Base-by-base conservation (phyloP, 169 alveolate species). In the Eimeria maxima region DNA sequence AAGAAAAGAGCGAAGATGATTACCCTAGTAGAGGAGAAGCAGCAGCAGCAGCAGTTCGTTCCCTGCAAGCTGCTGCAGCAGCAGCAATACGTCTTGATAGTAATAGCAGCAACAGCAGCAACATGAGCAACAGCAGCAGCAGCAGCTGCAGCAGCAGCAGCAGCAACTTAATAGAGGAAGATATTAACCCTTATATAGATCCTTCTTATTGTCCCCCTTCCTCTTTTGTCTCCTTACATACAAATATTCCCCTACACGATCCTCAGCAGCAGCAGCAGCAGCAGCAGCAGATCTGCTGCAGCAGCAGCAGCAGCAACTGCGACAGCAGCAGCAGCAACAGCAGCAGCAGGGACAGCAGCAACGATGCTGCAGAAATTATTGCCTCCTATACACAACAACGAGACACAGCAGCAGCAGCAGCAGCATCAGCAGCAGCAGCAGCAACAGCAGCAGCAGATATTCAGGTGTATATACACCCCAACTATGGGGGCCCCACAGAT, bases 61-160 rank as follows among this genome's bases (percentile, higher is more conserved):
- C 10, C 8, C 38, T 5, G 5, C 74, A 16, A 5, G 8, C 74
- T 4, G 29, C 74, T 65, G 38, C 6, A 16, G 6, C 18, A 16
- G 74, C 74, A 10, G 38, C 74, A n/a, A 65, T 5, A n/a, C 74
- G 33, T 10, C 24, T 65, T n/a, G 74, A 65, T n/a, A 22, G 27
- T n/a, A 65, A n/a, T n/a, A 65, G 74, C 74, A 22, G 74, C 74
- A n/a, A n/a, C n/a, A n/a, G n/a, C n/a, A n/a, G n/a, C n/a, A n/a
- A n/a, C n/a, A n/a, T n/a, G n/a, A 65, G 74, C 74, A 65, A n/a
- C 74, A 65, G 74, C 74, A 22, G 74, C 74, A 65, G 74, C 74
- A 65, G 74, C 74, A 16, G 74, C 74, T 65, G 74, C 74, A 65
- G 11, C 57, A 50, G 57, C 57, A 50, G 57, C 57, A 50, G 57